Conservation (phyloP, 2,329 filamentous ascomycete species). For the Talaromyces sp. region DNA sequence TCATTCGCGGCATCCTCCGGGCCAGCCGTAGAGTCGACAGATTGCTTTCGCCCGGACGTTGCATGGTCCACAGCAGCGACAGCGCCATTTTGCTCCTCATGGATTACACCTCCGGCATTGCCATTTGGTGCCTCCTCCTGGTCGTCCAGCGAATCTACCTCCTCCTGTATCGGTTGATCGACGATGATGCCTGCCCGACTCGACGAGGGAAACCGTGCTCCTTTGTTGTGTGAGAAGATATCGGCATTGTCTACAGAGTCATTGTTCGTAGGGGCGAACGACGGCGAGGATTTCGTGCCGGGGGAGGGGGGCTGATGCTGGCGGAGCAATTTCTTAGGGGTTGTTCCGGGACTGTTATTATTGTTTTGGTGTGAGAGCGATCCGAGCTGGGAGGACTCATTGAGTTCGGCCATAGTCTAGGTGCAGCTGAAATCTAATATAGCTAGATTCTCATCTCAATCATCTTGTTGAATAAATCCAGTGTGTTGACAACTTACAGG, state of each 20-base stretch:
- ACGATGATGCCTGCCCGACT: constrained; percentile 14
- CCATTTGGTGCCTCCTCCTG: not conserved
- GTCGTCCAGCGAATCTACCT: not conserved
- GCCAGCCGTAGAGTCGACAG: constrained; percentile 63
- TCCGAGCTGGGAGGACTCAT: not conserved
- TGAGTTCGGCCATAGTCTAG: constrained; percentile 8
- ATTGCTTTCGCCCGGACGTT: constrained; percentile 50
- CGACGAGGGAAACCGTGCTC: constrained; percentile 3
- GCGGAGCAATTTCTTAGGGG: constrained; percentile 11
- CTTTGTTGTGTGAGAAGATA: not conserved
- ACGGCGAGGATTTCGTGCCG: not conserved
- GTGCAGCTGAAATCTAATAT: not conserved
- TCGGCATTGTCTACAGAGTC: not conserved
- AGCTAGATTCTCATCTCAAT: not conserved
- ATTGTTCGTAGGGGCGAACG: not conserved
- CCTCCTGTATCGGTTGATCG: constrained; percentile 18
- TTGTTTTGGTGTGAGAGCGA: not conserved
- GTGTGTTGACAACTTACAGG: not conserved
- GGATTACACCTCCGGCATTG: not conserved
- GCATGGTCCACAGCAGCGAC: constrained; percentile 39
- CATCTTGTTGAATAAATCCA: not conserved
- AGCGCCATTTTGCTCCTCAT: not conserved
- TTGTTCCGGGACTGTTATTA: constrained; percentile 11
- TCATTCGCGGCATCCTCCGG: constrained; percentile 54
- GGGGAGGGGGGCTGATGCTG: not conserved